phyloP scores from a whole-genome alignment of 1,284 basidiomycete species.

The Rhodotorula sp. region DNA sequence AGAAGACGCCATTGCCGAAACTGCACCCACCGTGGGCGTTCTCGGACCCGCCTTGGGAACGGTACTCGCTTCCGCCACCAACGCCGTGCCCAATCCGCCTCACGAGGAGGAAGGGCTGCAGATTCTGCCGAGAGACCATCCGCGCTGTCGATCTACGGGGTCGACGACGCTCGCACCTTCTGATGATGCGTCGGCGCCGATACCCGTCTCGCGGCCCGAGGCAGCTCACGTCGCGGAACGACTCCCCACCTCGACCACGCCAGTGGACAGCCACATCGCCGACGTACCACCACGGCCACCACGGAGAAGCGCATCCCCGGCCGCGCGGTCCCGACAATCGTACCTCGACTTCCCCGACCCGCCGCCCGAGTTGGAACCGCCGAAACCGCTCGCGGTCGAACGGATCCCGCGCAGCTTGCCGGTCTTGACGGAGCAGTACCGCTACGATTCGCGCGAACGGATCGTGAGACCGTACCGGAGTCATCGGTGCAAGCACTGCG shows the following conservation, averaged over 20 bases:
- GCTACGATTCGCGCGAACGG: constrained; percentile 61
- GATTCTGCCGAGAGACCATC: neutral
- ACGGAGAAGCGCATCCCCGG: neutral
- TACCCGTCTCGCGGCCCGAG: constrained; percentile 9
- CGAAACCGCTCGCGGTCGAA: constrained; percentile 13
- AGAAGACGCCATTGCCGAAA: constrained; percentile 19
- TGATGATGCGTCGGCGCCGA: neutral
- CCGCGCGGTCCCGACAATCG: neutral
- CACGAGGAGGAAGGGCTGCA: neutral
- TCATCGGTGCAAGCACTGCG: constrained; percentile 65
- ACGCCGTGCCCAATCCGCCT: neutral
- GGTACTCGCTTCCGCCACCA: neutral
- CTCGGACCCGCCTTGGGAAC: neutral
- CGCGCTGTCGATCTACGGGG: neutral
- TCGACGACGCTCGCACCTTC: constrained; percentile 8
- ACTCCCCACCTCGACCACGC: neutral
- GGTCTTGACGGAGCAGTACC: constrained; percentile 58
- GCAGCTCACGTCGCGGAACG: constrained; percentile 6
- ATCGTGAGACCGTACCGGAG: constrained; percentile 59
- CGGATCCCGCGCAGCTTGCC: constrained; percentile 49
- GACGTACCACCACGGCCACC: neutral
- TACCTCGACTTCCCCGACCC: constrained; percentile 38
- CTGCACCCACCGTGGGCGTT: neutral
- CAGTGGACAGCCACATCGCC: neutral
- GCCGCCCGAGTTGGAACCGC: constrained; percentile 26